Evolutionary conservation across 1,284 basidiomycete genomes (phyloP).

Genomic region (Cryptococcus jaspeensis): DNA sequence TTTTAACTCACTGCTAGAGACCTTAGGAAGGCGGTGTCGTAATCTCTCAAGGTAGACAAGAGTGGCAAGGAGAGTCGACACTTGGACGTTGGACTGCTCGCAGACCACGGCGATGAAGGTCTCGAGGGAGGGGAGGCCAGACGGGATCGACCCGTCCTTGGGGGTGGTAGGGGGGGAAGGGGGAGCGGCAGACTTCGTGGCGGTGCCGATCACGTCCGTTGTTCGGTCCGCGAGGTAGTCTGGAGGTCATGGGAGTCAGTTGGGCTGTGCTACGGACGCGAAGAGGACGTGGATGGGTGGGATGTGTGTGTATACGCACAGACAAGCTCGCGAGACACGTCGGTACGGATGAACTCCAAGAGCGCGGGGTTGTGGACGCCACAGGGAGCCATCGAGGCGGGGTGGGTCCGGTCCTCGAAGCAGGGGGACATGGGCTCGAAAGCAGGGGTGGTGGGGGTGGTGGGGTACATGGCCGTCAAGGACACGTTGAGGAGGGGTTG

Average conservation of each 20-base stretch:
- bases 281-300: no score
- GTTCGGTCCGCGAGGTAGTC: slow-evolving; percentile 51
- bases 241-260: slow-evolving; percentile 13
- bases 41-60: slow-evolving; percentile 91
- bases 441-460: slow-evolving; percentile 37
- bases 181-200: slow-evolving; percentile 41
- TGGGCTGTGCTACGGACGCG: background rate
- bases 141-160: slow-evolving; percentile 42
- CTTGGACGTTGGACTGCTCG: slow-evolving; percentile 83
- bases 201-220: slow-evolving; percentile 49
- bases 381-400: slow-evolving; percentile 67
- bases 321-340: slow-evolving; percentile 79
- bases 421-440: slow-evolving; percentile 40
- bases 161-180: slow-evolving; percentile 30
- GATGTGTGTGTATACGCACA: slow-evolving; percentile 49
- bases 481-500: slow-evolving; percentile 12
- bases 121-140: slow-evolving; percentile 71
- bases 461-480: slow-evolving; percentile 26
- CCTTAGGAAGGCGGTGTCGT: slow-evolving; percentile 71
- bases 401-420: slow-evolving; percentile 53
- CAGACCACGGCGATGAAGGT: slow-evolving; percentile 85
- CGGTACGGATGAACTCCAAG: slow-evolving; percentile 70
- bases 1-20: slow-evolving; percentile 71
- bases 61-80: slow-evolving; percentile 85
- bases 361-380: slow-evolving; percentile 72